Percentiles rank a stretch among this genome's conserved stretches.
These are phyloP conservation scores for Geoglossum glabrum DNA, from an alignment of 495 filamentous ascomycete genomes.

Conservation along the genomic window DNA sequence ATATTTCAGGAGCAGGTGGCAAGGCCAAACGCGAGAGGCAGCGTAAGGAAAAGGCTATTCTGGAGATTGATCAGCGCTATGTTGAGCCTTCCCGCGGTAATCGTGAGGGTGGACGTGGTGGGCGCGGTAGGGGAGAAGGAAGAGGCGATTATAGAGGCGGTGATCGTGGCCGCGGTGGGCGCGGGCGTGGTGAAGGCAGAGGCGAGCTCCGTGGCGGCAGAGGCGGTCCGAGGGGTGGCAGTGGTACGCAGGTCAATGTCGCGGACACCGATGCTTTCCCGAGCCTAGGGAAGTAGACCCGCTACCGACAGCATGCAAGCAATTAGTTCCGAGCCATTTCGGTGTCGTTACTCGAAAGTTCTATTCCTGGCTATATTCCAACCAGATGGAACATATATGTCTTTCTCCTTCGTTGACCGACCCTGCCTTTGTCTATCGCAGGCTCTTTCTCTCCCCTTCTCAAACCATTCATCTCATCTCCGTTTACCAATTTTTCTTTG, in stretches of 20 bases:
- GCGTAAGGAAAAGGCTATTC: slow-evolving; percentile 74
- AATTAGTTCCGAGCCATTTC: neutral
- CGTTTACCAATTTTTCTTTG: neutral
- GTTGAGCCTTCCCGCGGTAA: slow-evolving; percentile 34
- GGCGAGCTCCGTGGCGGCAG: slow-evolving; percentile 12
- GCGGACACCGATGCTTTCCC: slow-evolving; percentile 52
- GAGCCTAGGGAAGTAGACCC: slow-evolving; percentile 30
- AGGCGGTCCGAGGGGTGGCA: slow-evolving; percentile 3
- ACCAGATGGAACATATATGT: neutral
- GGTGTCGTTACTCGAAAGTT: neutral
- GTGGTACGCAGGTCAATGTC: slow-evolving; percentile 32
- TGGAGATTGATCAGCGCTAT: slow-evolving; percentile 71
- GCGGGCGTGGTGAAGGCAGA: slow-evolving; percentile 16
- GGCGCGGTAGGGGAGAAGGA: slow-evolving; percentile 21
- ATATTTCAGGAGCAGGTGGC: slow-evolving; percentile 51
- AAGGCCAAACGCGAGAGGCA: slow-evolving; percentile 77
- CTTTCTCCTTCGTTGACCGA: neutral
- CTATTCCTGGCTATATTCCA: neutral
- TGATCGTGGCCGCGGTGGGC: slow-evolving; percentile 21
- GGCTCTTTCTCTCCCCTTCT: neutral
- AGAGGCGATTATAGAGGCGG: slow-evolving; percentile 10
- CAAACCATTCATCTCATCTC: neutral
- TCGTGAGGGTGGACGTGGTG: slow-evolving; percentile 26
- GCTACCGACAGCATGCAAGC: neutral
- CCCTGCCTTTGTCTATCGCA: neutral